These are phyloP conservation scores for Pyrenophora teres DNA, from an alignment of 2,329 filamentous ascomycete species.

Conservation along the genomic window DNA sequence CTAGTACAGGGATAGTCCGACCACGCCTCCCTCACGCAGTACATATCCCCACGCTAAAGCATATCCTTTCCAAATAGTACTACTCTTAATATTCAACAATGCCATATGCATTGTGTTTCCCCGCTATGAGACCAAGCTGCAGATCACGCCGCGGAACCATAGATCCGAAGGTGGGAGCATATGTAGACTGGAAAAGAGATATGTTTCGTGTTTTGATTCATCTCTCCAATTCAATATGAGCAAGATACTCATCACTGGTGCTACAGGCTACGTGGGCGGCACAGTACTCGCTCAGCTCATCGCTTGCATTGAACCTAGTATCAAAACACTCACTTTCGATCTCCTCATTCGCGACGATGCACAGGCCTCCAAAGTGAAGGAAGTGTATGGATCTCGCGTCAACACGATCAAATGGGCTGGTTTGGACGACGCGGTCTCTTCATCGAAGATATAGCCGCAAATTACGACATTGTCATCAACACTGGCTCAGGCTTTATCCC, in stretches of 20 bases:
- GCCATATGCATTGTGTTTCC: no score
- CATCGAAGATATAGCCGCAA: slow-evolving; percentile 15
- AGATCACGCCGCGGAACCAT: no score
- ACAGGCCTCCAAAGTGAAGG: slow-evolving; percentile 11
- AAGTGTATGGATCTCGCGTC: slow-evolving; percentile 13
- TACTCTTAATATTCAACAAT: no score
- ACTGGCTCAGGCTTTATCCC: slow-evolving; percentile 20
- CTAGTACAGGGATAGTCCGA: no score
- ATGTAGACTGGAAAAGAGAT: no score
- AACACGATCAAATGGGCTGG: slow-evolving; percentile 16
- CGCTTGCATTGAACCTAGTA: slow-evolving; percentile 2
- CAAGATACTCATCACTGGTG: slow-evolving; percentile 21
- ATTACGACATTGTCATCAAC: slow-evolving; percentile 26
- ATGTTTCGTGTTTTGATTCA: no score
- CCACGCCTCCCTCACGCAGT: no score
- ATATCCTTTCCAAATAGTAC: no score
- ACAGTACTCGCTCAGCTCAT: slow-evolving; percentile 21
- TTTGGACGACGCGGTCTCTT: slow-evolving; percentile 12
- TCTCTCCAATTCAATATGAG: slow-evolving; percentile 7
- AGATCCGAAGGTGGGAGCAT: no score
- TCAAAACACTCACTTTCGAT: slow-evolving; percentile 15
- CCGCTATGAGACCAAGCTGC: no score
- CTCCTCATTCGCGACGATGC: slow-evolving; percentile 16
- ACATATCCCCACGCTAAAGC: no score
- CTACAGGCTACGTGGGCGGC: slow-evolving; percentile 23